Evolutionary conservation across 164 flowering plant species (phyloP), one percentile per base, ranked within the genome.

Genomic region (Stephania cephalantha): DNA sequence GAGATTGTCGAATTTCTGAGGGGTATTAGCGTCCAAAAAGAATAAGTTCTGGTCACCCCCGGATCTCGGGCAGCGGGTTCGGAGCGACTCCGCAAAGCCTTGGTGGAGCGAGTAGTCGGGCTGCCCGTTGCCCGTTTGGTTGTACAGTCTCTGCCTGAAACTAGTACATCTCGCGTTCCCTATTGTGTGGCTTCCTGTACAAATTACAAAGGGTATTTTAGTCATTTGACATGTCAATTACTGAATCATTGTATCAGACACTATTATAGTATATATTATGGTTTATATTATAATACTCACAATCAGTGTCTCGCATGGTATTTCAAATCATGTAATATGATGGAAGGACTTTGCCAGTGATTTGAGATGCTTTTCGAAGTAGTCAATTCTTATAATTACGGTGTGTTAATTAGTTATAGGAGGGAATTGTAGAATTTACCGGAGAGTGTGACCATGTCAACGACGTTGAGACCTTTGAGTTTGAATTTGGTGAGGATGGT

Each of bases 81-180:
- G 84, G 79, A 95, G 66, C 53, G 88, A 76, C 15, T 89, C 85
- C 5, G 99, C 97, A 50, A 86, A 91, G 1, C 85, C 79, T 71
- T 74, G 87, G 69, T 93, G 89, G 0, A 95, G 85, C 0, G 93
- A 81, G 78, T 1, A 71, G 76, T 92, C 97, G 0, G 98, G 93
- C 69, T 75, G 78, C 18, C 91, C 95, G n/a, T 92, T 88, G 69
- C 98, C 98, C 4, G 90, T 20, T 71, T 90, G 97, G 86, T 92
- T 90, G 93, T 95, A 93, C 5, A 95, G 91, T 83, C 99, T 91
- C 75, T 91, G 97, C 87, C 96, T 89, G 89, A 95, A 90, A 79
- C 87, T 85, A 22, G 93, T 86, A 86, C 99, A 95, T 74, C 98
- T 82, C 11, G 99, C 67, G 68, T 87, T 79, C 69, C 99, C 99